phyloP scores from a whole-genome alignment of 1,139 yeast species.

The Candida sanyaensis region DNA sequence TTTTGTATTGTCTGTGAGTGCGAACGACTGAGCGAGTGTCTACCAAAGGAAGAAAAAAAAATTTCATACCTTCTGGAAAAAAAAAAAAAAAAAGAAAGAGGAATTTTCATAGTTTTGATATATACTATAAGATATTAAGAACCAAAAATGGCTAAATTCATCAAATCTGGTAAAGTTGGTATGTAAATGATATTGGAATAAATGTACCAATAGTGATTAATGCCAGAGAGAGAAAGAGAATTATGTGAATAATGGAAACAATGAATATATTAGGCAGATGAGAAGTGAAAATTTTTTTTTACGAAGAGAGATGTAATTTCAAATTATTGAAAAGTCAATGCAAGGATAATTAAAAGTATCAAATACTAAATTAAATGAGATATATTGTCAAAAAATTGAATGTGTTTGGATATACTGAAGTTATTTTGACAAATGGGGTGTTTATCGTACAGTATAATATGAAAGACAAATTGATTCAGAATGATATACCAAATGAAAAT shows the following conservation, averaged over 20 bases:
- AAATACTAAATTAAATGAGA: too few species aligned
- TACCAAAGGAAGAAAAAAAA: not conserved
- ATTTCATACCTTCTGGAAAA: not conserved
- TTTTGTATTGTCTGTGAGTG: not conserved
- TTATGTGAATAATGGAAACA: not conserved
- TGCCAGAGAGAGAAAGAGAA: not conserved
- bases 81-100: conserved; percentile 7
- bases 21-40: not conserved
- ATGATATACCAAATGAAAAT: too few species aligned
- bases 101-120: conserved; percentile 15
- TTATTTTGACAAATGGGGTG: too few species aligned
- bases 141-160: conserved; percentile 86
- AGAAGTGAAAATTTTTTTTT: not conserved
- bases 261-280: not conserved
- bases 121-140: conserved; percentile 9
- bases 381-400: too few species aligned
- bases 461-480: too few species aligned
- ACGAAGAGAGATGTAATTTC: not conserved
- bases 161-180: conserved; percentile 99
- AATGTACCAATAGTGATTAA: conserved; percentile 2
- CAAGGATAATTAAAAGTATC: too few species aligned
- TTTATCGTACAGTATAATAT: too few species aligned
- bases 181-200: conserved; percentile 43
- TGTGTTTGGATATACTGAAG: too few species aligned
- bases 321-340: not conserved